Base-by-base conservation (phyloP, 805 yeast genomes). In the Candida quercuum region DNA sequence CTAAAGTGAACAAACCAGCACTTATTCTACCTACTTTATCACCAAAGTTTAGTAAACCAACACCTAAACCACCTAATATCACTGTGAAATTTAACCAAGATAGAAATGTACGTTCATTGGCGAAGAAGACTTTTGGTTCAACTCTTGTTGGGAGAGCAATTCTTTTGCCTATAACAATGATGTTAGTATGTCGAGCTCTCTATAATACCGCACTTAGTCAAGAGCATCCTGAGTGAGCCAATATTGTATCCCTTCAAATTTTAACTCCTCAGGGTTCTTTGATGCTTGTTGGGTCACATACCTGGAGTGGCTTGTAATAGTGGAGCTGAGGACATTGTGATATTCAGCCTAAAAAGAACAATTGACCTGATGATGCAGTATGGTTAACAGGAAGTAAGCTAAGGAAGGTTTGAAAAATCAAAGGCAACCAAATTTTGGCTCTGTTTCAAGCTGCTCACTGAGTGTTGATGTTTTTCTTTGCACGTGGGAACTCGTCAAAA, bases 21-120 rank as follows among this genome's bases (percentile, higher is more conserved):
- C 93, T 80, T 41, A 93, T 78, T 55, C 95, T 76, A 45, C 98
- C 98, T 31, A 91, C 76, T 43, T 76, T 74, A 66, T 93, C 99
- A 61, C 99, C 99, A 61, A 93, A 93, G 67, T 93, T 93, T 50
- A 93, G 74, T 54, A 93, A 71, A 35, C 99, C 99, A 41, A 93
- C 89, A 43, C 97, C 98, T 42, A 93, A 72, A 32, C 97, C 95
- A 21, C 99, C 99, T 43, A 93, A 72, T 57, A 94, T 86, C 42
- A 93, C 97, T n/a, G 99, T 93, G 72, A 93, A 93, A 64, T 94
- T 94, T 55, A 93, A 76, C 99, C 99, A 93, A 34, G 98, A 91
- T 42, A 93, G 73, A 59, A 93, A 93, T 2, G 99, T 93, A 71
- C 99, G 86, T 67, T 93, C 99, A 60, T 93, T 93, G 58, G 99